Percentiles rank a stretch among this genome's conserved stretches.
These are phyloP conservation scores for Phycomyces blakesleeanus DNA, from an alignment of 192 early-diverging fungal species.

Conservation along the genomic window DNA sequence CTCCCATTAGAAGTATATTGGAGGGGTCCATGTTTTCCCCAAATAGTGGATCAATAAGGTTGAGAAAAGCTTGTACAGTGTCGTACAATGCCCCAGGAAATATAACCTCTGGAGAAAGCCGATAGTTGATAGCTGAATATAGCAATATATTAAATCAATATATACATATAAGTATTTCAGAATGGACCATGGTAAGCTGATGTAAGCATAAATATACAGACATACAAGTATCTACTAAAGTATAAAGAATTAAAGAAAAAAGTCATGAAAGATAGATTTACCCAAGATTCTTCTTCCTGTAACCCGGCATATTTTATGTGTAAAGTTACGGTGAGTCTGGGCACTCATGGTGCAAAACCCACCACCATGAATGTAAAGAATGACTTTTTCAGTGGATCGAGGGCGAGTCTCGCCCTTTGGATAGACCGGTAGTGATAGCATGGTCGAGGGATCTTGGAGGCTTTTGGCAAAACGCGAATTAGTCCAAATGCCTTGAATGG, in stretches of 20 bases:
- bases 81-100: conserved; percentile 65
- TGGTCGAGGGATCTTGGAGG: neutral
- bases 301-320: conserved; percentile 23
- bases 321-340: conserved; percentile 21
- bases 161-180: neutral
- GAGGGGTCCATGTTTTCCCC: conserved; percentile 48
- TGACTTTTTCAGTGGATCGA: conserved; percentile 14
- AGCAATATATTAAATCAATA: conserved; percentile 46
- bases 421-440: neutral
- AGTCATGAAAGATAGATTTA: conserved; percentile 10
- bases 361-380: conserved; percentile 31
- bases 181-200: conserved; percentile 52
- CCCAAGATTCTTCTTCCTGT: conserved; percentile 25
- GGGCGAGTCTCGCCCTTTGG: neutral
- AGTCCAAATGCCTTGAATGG: conserved; percentile 1
- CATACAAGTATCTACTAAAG: neutral
- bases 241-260: too few species aligned
- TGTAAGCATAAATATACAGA: conserved; percentile 17
- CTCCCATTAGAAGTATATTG: conserved; percentile 62
- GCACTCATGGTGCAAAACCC: conserved; percentile 32
- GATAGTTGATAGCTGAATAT: conserved; percentile 23
- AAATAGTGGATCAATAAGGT: conserved; percentile 47
- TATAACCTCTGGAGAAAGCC: conserved; percentile 13
- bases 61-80: conserved; percentile 48
- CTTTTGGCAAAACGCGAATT: neutral